Evolutionary conservation across 768 basidiomycete genomes (phyloP).

Genomic region (Lactifluus rugatus): DNA sequence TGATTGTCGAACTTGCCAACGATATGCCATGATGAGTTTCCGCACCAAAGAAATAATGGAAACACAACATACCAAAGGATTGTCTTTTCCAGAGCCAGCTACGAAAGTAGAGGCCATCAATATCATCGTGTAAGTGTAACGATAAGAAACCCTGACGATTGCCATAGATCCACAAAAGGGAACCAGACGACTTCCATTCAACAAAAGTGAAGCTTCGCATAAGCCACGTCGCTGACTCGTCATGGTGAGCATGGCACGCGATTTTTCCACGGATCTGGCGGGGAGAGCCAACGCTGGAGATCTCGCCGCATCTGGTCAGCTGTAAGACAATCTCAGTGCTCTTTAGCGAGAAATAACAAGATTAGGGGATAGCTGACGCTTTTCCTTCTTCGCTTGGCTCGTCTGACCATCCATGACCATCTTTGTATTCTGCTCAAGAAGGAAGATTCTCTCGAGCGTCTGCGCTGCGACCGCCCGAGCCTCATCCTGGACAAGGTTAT

Average conservation of each 20-base stretch:
- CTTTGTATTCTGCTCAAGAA: background rate
- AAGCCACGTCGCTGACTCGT: background rate
- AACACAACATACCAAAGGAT: background rate
- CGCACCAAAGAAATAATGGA: background rate
- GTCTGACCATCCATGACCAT: background rate
- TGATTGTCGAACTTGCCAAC: background rate
- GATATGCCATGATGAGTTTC: background rate
- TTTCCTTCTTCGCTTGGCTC: background rate
- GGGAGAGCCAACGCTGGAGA: background rate
- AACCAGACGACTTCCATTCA: background rate
- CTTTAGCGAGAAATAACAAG: background rate
- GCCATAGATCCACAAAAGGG: background rate
- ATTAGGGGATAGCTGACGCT: background rate
- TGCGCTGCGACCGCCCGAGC: background rate
- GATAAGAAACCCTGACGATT: background rate
- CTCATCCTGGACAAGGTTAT: background rate
- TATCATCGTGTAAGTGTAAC: background rate
- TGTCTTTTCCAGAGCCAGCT: slow-evolving; percentile 4
- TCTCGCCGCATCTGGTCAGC: background rate
- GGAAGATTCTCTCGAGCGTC: background rate
- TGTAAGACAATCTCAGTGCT: background rate
- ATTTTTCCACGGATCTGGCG: slow-evolving; percentile 2
- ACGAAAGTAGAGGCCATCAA: background rate
- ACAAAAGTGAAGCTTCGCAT: background rate
- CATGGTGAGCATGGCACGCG: background rate